Evolutionary conservation across 305 asterid genomes (phyloP), one percentile per base, ranked within the genome.

Genomic region (Ajuga reptans): DNA sequence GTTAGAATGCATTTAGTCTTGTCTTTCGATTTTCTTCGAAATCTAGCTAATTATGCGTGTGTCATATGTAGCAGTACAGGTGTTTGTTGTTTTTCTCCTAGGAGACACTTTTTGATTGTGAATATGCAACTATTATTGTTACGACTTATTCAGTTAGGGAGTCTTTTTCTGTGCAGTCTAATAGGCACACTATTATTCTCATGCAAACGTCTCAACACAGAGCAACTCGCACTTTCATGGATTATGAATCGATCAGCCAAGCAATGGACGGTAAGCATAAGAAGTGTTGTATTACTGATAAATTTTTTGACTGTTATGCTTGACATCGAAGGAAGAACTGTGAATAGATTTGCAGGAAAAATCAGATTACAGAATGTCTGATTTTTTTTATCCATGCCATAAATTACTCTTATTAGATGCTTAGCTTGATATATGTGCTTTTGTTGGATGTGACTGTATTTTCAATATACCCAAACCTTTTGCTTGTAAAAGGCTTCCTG

Each of bases 141-240:
- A 17, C 18, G 11, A 14, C n/a, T 60, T 60, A 14, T 37, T 50
- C 21, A 68, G 10, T 42, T 33, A 27, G 17, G 52, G 21, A 2
- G 43, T 53, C 57, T 4, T 31, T 33, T 43, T 6, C 52, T 64
- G 37, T 64, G 72, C 89, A 89, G 96, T 84, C 94, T 21, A 86
- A 84, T 64, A 84, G 83, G 87, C 95, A 92, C 77, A 90, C 97
- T 10, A 88, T 92, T 76, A 77, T 92, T 81, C 95, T 92, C 60
- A 89, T 90, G 91, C 98, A 92, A 81, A 68, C 95, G 47, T 88
- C 97, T 56, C 96, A 71, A 45, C 64, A 79, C 83, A 78, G 95
- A 82, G 90, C 91, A 69, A 79, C 93, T 70, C 98, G 97, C 37
- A 92, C 96, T 33, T 92, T 92, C 81, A 92, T 90, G 97, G 98